Evolutionary conservation across 331 rosid species (phyloP).

Genomic region (Prunus yedoensis): DNA sequence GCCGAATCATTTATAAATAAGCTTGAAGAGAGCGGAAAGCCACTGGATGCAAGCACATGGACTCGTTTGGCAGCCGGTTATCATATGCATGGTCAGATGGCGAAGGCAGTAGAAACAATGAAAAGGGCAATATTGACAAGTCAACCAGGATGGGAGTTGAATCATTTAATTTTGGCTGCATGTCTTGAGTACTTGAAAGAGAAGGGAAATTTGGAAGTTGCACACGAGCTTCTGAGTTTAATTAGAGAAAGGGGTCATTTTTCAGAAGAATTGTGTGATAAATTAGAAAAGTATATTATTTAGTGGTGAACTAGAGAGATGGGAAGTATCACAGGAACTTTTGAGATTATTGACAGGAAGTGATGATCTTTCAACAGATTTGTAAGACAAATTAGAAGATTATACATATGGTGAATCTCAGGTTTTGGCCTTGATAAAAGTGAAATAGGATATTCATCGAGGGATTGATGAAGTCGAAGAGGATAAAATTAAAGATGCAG

Average conservation of each 20-base stretch:
- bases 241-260: slow-evolving; percentile 26
- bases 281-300: slow-evolving; percentile 35
- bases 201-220: slow-evolving; percentile 43
- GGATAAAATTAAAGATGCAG: too few relatives aligned
- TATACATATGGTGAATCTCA: neutral
- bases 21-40: slow-evolving; percentile 49
- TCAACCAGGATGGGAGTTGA: slow-evolving; percentile 35
- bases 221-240: slow-evolving; percentile 39
- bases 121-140: slow-evolving; percentile 39
- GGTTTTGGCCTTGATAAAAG: neutral
- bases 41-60: slow-evolving; percentile 43
- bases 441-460: neutral
- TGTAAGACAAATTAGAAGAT: neutral
- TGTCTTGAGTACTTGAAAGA: slow-evolving; percentile 57
- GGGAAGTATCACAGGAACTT: neutral
- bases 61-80: slow-evolving; percentile 47
- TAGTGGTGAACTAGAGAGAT: slow-evolving; percentile 17
- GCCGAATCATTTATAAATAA: slow-evolving; percentile 48
- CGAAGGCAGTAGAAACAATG: slow-evolving; percentile 53
- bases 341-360: slow-evolving; percentile 12
- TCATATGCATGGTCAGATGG: slow-evolving; percentile 39
- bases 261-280: slow-evolving; percentile 26
- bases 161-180: slow-evolving; percentile 28
- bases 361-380: neutral
- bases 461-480: neutral